A percentile compares a stretch with the other conserved stretches of the same genome.
Conservation (phyloP, 495 filamentous ascomycete species). For the Parmelia sp. region DNA sequence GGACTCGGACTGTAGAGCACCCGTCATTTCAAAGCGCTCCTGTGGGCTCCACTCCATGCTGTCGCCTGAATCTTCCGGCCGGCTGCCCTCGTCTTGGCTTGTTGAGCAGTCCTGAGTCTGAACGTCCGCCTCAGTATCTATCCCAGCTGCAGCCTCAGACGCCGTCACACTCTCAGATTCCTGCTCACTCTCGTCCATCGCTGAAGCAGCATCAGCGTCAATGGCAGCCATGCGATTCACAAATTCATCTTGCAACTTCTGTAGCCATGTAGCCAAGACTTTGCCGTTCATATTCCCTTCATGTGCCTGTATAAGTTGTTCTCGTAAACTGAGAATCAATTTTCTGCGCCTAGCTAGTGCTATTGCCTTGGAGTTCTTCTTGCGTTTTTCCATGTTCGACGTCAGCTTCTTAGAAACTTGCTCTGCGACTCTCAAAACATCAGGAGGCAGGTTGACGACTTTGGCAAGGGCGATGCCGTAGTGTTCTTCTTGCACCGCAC, state of each 20-base stretch:
- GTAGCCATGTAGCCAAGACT: conserved; percentile 58
- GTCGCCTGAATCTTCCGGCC: not conserved
- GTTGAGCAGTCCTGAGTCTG: not conserved
- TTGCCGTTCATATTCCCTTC: conserved; percentile 62
- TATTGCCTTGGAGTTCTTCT: conserved; percentile 50
- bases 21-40: conserved; percentile 16
- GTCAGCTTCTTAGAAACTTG: conserved; percentile 56
- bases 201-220: conserved; percentile 33
- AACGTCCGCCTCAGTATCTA: not conserved
- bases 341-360: conserved; percentile 58
- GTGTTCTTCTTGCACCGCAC: conserved; percentile 61
- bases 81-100: not conserved
- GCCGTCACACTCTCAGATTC: conserved; percentile 3
- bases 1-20: conserved; percentile 14
- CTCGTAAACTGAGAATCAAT: conserved; percentile 64
- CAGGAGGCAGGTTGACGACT: conserved; percentile 63
- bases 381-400: conserved; percentile 44
- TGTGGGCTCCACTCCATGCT: conserved; percentile 4
- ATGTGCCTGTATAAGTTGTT: conserved; percentile 65
- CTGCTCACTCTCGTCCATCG: conserved; percentile 18
- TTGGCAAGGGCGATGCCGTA: conserved; percentile 74
- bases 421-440: conserved; percentile 61
- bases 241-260: conserved; percentile 70
- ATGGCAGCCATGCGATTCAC: conserved; percentile 62
- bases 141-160: not conserved